phyloP scores from a whole-genome alignment of 352 stramenopile species.

The Pythium monospermum region DNA sequence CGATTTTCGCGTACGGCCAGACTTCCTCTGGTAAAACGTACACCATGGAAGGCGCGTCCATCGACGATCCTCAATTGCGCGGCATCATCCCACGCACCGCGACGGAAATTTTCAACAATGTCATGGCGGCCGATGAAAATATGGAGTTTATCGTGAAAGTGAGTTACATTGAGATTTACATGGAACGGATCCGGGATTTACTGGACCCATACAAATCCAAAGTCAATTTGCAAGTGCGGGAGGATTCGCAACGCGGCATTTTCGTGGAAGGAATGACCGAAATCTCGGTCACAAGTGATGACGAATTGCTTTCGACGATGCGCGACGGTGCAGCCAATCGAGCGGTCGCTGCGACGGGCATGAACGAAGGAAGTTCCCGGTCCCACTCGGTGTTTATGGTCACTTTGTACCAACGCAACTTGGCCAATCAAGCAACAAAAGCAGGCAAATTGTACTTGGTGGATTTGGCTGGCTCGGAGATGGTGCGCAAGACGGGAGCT shows the following conservation, averaged over 20 bases:
- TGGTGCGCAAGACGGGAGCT: slow-evolving; percentile 91
- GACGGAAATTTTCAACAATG: slow-evolving; percentile 84
- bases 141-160: slow-evolving; percentile 92
- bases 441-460: slow-evolving; percentile 91
- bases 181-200: slow-evolving; percentile 92
- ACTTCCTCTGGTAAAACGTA: slow-evolving; percentile 88
- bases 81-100: slow-evolving; percentile 88
- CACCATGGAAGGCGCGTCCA: slow-evolving; percentile 84
- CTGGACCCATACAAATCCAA: slow-evolving; percentile 90
- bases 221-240: slow-evolving; percentile 87
- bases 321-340: slow-evolving; percentile 74
- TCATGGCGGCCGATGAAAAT: slow-evolving; percentile 85
- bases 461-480: slow-evolving; percentile 92
- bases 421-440: slow-evolving; percentile 85
- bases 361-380: slow-evolving; percentile 91
- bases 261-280: slow-evolving; percentile 93
- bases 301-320: slow-evolving; percentile 87
- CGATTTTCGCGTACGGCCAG: slow-evolving; percentile 93
- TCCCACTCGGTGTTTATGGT: slow-evolving; percentile 93
- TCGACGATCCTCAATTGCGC: slow-evolving; percentile 80
- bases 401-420: slow-evolving; percentile 84
- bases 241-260: slow-evolving; percentile 85
- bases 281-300: slow-evolving; percentile 88
- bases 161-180: slow-evolving; percentile 96
- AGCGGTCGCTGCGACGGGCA: slow-evolving; percentile 87